Evolutionary conservation across 148 eudicot species (phyloP).

Genomic region (Persicaria tinctoria): DNA sequence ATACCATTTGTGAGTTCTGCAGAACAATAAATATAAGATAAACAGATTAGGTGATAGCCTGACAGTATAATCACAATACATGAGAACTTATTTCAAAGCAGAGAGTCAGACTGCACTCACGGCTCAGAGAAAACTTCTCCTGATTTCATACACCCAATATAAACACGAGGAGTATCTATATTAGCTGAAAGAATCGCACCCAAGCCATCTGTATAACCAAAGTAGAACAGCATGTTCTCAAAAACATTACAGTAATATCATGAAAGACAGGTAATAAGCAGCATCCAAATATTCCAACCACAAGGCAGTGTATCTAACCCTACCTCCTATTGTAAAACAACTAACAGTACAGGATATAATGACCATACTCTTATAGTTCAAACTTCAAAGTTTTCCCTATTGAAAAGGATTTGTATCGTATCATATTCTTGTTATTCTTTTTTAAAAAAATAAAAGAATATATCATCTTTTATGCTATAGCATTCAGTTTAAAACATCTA

Average conservation of each 20-base stretch:
- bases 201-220: slow-evolving; percentile 53
- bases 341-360: neutral
- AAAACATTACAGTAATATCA: neutral
- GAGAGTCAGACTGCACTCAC: slow-evolving; percentile 37
- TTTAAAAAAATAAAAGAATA: too few relatives aligned
- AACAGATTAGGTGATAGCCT: neutral
- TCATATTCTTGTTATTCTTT: neutral
- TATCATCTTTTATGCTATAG: neutral
- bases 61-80: neutral
- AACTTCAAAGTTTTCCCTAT: neutral
- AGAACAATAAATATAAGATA: slow-evolving; percentile 9
- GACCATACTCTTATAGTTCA: neutral
- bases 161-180: slow-evolving; percentile 58
- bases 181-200: slow-evolving; percentile 59
- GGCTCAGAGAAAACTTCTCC: slow-evolving; percentile 83
- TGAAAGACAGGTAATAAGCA: neutral
- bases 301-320: neutral
- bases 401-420: neutral
- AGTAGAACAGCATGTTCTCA: neutral
- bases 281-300: neutral
- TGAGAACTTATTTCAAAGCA: neutral
- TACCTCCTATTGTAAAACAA: neutral
- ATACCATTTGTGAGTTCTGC: slow-evolving; percentile 79
- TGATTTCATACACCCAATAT: slow-evolving; percentile 94
- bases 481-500: neutral